A percentile compares a stretch with the other conserved stretches of the same genome.
Evolutionary conservation across 1,284 basidiomycete species (phyloP).

Genomic region (Phellopilus nigrolimitatus): DNA sequence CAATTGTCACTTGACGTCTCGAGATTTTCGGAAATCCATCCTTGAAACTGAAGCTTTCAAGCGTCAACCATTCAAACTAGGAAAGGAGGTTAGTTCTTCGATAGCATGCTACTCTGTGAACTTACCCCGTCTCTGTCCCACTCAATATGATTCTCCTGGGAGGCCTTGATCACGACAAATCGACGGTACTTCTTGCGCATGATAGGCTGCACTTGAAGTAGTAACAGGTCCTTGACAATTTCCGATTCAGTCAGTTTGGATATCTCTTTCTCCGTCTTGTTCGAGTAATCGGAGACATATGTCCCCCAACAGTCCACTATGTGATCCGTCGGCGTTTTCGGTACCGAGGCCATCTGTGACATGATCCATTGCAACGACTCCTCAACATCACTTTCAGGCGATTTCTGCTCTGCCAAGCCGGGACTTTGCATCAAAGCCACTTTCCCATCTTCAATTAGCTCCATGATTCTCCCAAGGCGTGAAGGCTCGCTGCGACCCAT

Average conservation of each 20-base stretch:
- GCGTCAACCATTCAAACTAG: conserved; percentile 22
- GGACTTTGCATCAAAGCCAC: conserved; percentile 47
- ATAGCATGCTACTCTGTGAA: no score
- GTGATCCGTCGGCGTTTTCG: conserved; percentile 6
- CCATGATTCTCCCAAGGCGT: conserved; percentile 38
- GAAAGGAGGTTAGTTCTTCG: not conserved
- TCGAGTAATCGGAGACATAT: conserved; percentile 4
- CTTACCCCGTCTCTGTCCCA: conserved; percentile 21
- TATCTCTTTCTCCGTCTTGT: conserved; percentile 12
- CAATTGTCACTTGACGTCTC: no score
- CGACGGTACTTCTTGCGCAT: conserved; percentile 18
- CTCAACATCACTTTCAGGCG: not conserved
- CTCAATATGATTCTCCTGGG: conserved; percentile 16
- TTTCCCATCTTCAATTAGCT: conserved; percentile 46
- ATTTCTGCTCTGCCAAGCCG: conserved; percentile 21
- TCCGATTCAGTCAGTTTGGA: conserved; percentile 1
- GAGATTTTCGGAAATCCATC: not conserved
- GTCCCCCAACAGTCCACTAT: conserved; percentile 12
- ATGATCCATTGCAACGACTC: conserved; percentile 9
- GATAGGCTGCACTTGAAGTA: conserved; percentile 14
- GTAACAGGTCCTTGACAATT: conserved; percentile 12
- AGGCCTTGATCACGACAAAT: conserved; percentile 22
- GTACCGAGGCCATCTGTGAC: not conserved
- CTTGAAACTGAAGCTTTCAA: conserved; percentile 16
- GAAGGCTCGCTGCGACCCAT: conserved; percentile 25